Evolutionary conservation across 2,329 filamentous ascomycete species (phyloP).

Genomic region (Botrytis elliptica): DNA sequence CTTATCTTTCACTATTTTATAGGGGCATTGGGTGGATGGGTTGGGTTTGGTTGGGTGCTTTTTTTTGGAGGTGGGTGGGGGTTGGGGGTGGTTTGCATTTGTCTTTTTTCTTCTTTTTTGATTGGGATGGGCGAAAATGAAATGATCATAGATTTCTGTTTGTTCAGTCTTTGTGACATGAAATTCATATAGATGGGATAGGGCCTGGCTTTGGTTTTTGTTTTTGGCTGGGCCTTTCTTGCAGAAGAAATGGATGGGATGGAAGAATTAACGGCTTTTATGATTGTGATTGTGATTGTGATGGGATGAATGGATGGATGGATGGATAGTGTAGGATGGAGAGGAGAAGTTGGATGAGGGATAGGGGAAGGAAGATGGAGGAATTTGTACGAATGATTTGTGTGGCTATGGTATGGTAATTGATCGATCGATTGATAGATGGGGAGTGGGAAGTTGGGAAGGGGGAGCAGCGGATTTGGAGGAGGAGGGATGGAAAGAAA

Average conservation of each 20-base stretch:
- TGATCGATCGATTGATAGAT: not conserved
- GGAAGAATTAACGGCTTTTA: constrained; percentile 15
- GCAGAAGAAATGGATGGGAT: constrained; percentile 16
- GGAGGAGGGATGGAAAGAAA: not conserved
- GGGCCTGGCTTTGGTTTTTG: not conserved
- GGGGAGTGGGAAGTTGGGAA: not conserved
- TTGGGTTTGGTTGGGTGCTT: not conserved
- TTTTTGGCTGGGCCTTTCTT: constrained; percentile 5
- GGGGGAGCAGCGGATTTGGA: not conserved
- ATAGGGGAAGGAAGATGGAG: not conserved
- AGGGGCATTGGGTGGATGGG: not conserved
- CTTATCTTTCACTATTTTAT: constrained; percentile 1
- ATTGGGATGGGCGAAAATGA: constrained; percentile 14
- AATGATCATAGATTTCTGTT: constrained; percentile 15
- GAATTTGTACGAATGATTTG: constrained; percentile 7
- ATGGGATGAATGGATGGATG: not conserved
- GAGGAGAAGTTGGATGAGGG: not conserved
- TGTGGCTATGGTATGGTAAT: not conserved
- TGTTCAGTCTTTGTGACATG: constrained; percentile 1
- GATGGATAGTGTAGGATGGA: not conserved
- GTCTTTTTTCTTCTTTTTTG: not conserved
- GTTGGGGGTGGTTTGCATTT: not conserved
- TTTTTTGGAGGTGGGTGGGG: not conserved
- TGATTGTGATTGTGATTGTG: constrained; percentile 6
- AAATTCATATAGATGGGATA: constrained; percentile 21